A percentile compares a stretch with the other conserved stretches of the same genome.
phyloP scores from a whole-genome alignment of 2,329 filamentous ascomycete genomes.

The Phialocephala subalpina region DNA sequence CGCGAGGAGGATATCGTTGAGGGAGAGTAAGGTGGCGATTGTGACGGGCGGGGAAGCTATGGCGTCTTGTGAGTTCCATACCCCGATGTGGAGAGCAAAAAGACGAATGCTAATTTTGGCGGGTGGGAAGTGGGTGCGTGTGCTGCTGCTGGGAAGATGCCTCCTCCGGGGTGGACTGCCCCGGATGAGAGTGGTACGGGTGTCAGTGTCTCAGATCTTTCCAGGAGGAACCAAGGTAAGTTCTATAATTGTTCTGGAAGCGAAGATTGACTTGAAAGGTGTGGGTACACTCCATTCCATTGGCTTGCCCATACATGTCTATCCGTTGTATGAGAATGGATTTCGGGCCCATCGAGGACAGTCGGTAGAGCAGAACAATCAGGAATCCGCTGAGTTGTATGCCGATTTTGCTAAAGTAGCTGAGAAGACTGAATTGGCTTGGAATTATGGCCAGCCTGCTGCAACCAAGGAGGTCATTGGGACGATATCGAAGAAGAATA shows the following conservation, averaged over 20 bases:
- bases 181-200: slow-evolving; percentile 54
- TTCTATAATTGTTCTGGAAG: slow-evolving; percentile 10
- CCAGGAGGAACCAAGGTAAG: slow-evolving; percentile 52
- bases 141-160: slow-evolving; percentile 58
- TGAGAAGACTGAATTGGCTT: slow-evolving; percentile 59
- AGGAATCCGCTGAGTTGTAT: slow-evolving; percentile 67
- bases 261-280: slow-evolving; percentile 48
- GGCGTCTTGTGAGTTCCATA: slow-evolving; percentile 56
- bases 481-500: slow-evolving; percentile 61
- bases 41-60: slow-evolving; percentile 71
- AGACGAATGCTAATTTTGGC: slow-evolving; percentile 40
- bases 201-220: slow-evolving; percentile 59
- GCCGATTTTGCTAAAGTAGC: slow-evolving; percentile 66
- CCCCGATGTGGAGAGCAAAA: slow-evolving; percentile 12
- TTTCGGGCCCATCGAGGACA: slow-evolving; percentile 65
- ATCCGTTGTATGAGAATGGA: slow-evolving; percentile 72
- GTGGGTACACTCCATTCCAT: slow-evolving; percentile 64
- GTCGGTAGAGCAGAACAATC: slow-evolving; percentile 60
- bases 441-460: slow-evolving; percentile 58
- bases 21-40: slow-evolving; percentile 63
- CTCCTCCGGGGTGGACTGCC: slow-evolving; percentile 66
- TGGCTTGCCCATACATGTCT: slow-evolving; percentile 71
- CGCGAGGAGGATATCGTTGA: slow-evolving; percentile 61
- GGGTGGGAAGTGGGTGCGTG: slow-evolving; percentile 61
- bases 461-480: slow-evolving; percentile 60